Conservation (phyloP, 2,329 filamentous ascomycete genomes). For the Fusarium verrucosum region DNA sequence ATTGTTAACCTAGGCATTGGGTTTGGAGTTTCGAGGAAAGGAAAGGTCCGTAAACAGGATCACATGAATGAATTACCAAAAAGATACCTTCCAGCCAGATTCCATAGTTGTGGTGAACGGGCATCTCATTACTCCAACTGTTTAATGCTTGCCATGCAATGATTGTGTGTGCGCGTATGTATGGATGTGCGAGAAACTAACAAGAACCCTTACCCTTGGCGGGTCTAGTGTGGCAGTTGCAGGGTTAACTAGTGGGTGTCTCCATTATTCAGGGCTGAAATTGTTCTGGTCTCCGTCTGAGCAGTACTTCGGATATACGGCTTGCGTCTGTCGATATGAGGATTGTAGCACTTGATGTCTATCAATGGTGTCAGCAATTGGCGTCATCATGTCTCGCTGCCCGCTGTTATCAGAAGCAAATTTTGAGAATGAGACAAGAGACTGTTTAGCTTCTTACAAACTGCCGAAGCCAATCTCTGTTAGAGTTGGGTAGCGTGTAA, state of each 20-base stretch:
- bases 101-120: constrained; percentile 45
- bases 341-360: not conserved
- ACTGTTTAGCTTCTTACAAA: not conserved
- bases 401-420: not conserved
- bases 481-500: not conserved
- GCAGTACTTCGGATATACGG: not conserved
- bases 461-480: constrained; percentile 5
- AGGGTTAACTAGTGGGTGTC: not conserved
- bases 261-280: not conserved
- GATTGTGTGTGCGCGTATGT: not conserved
- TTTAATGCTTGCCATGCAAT: constrained; percentile 13
- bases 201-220: not conserved
- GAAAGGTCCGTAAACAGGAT: constrained; percentile 48
- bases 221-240: not conserved
- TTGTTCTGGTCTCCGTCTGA: not conserved
- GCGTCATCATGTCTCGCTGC: not conserved
- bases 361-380: not conserved
- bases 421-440: not conserved
- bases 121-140: constrained; percentile 41
- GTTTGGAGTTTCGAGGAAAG: constrained; percentile 53
- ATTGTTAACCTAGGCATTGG: constrained; percentile 49
- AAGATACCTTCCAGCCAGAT: constrained; percentile 48
- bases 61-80: constrained; percentile 51
- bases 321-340: too few relatives aligned
- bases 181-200: constrained; percentile 2